Evolutionary conservation across 768 basidiomycete species (phyloP).

Genomic region (Boletus subparvulus): DNA sequence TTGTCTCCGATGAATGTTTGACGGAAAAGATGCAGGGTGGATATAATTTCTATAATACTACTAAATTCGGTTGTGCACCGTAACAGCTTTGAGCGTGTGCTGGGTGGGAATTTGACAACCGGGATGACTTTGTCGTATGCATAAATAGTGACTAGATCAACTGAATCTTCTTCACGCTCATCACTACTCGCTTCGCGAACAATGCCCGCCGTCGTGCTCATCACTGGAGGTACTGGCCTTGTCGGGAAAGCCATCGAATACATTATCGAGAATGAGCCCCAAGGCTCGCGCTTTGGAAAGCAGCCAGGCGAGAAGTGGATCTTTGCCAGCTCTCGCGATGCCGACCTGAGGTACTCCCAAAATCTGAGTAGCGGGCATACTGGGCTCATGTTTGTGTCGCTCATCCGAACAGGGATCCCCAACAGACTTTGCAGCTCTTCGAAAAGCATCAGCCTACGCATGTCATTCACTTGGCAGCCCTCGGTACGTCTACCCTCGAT

Average conservation of each 20-base stretch:
- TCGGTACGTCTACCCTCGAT: conserved; percentile 52
- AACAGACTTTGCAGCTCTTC: conserved; percentile 69
- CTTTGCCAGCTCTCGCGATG: conserved; percentile 76
- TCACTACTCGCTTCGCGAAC: background rate
- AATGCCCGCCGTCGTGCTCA: conserved; percentile 57
- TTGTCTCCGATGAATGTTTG: no score
- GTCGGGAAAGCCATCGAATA: conserved; percentile 84
- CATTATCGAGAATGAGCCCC: conserved; percentile 74
- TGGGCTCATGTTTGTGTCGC: conserved; percentile 4
- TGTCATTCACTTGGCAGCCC: conserved; percentile 94
- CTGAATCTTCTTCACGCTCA: background rate
- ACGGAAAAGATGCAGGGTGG: no score
- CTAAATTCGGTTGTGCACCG: no score
- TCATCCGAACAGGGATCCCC: conserved; percentile 53
- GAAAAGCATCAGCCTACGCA: conserved; percentile 93
- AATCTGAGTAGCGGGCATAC: background rate
- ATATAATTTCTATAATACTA: no score
- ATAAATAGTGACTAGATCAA: background rate
- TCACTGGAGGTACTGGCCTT: conserved; percentile 84
- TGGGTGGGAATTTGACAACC: conserved; percentile 18
- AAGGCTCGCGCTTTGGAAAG: conserved; percentile 78
- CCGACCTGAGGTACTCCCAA: conserved; percentile 73
- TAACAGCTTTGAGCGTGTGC: background rate
- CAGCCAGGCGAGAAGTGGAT: conserved; percentile 80
- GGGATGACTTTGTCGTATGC: no score